Evolutionary conservation across 257 asterid species (phyloP).

Genomic region (Nicotiana undulata): DNA sequence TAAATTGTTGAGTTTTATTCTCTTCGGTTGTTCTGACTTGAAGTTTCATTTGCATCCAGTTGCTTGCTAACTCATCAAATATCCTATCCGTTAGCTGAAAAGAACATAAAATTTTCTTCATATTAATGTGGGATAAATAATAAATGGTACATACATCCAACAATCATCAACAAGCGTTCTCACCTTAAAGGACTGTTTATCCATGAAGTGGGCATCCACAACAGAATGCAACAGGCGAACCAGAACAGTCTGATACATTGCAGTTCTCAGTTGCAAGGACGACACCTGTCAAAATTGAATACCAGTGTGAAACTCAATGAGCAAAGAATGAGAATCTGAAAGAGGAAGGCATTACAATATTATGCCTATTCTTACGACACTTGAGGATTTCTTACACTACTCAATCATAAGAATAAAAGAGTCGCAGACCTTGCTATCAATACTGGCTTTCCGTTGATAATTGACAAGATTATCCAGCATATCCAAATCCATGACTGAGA

Average conservation of each 20-base stretch:
- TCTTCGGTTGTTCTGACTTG: constrained; percentile 43
- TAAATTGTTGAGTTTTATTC: constrained; percentile 43
- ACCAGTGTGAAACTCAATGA: background rate
- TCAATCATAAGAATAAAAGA: background rate
- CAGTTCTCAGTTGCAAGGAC: constrained; percentile 39
- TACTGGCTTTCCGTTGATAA: constrained; percentile 13
- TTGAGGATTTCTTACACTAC: background rate
- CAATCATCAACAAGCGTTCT: constrained; percentile 4
- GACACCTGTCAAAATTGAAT: constrained; percentile 26
- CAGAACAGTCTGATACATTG: constrained; percentile 54
- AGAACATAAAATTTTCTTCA: constrained; percentile 12
- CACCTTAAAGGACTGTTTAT: constrained; percentile 50
- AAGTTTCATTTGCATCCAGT: constrained; percentile 61
- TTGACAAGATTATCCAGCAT: constrained; percentile 37
- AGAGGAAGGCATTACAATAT: background rate
- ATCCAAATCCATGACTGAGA: constrained; percentile 34
- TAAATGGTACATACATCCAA: constrained; percentile 12
- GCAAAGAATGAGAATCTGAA: background rate
- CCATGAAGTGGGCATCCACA: constrained; percentile 55
- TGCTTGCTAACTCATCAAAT: constrained; percentile 53
- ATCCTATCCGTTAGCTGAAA: constrained; percentile 56
- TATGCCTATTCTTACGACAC: background rate
- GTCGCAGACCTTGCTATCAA: constrained; percentile 35
- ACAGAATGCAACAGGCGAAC: constrained; percentile 45
- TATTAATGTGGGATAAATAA: background rate